Evolutionary conservation across 768 basidiomycete genomes (phyloP), one percentile per base, ranked within the genome.

Genomic region (Leccinum barrowsii): DNA sequence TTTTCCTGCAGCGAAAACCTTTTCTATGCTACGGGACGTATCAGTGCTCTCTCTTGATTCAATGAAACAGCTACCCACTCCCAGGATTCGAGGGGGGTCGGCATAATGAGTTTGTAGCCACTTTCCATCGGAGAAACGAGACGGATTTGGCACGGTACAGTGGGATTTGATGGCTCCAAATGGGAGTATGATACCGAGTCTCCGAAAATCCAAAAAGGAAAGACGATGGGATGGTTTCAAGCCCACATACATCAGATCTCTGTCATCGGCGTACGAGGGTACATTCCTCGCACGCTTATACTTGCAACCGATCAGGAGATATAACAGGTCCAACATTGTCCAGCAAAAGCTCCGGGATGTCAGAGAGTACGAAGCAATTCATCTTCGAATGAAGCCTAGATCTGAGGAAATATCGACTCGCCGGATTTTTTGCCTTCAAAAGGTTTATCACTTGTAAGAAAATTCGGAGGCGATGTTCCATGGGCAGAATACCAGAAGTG

Each of bases 401-500:
- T 24, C 22, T 24, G 42, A 51, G 55, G 46, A 26, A 58, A 10
- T 8, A 61, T 62, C n/a, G 59, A 52, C 12, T 44, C 42, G 6
- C 35, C 15, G 10, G 30, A 30, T 22, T 11, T 57, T 28, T 28
- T 28, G 28, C 28, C 55, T 58, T 62, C 50, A 69, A 32, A 44
- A 66, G 48, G 12, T 59, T 35, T 1, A 70, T 47, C 26, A 73
- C 60, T 58, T 3, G 55, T 7, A 28, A 22, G 5, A 70, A 48
- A 21, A 71, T 55, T 19, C 58, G 56, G 4, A 69, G 6, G 12
- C 62, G 62, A 58, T 79, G 74, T 46, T 70, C 68, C 40, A 53
- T 55, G 5, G 78, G 78, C 44, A 81, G 81, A 82, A 53, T 80
- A 80, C 77, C 78, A 81, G 53, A 79, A 75, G 57, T 82, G 80